A percentile compares a stretch with the other conserved stretches of the same genome.
phyloP scores from a whole-genome alignment of 2,329 filamentous ascomycete genomes.

The Sphaerulina musiva region DNA sequence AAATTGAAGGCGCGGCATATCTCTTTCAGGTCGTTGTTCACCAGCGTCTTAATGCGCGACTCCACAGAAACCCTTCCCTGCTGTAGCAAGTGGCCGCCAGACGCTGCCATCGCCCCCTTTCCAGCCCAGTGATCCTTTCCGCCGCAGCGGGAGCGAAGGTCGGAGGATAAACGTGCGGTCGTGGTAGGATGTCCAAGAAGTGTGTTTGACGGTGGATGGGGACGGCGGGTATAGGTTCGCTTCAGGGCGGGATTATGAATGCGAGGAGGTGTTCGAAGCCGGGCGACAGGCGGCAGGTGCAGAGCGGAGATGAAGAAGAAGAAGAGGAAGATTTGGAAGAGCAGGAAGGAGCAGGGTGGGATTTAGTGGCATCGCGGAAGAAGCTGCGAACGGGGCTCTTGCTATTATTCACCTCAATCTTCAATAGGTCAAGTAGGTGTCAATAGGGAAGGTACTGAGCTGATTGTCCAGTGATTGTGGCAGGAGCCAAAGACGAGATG shows the following conservation, averaged over 20 bases:
- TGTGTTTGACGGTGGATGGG: neutral
- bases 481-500: neutral
- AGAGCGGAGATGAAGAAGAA: too few relatives aligned
- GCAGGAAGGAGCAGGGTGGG: slow-evolving; percentile 4
- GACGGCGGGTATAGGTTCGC: neutral
- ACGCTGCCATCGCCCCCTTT: slow-evolving; percentile 24
- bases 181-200: neutral
- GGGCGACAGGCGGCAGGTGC: neutral
- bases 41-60: slow-evolving; percentile 44
- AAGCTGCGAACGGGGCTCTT: neutral
- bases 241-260: neutral
- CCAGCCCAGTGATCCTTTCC: neutral
- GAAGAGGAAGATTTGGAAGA: neutral
- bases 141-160: neutral
- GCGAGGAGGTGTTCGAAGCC: neutral
- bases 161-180: neutral
- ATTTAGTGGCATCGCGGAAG: slow-evolving; percentile 3
- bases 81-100: slow-evolving; percentile 37
- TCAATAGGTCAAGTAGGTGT: too few relatives aligned
- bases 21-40: slow-evolving; percentile 63
- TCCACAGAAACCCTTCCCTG: slow-evolving; percentile 30
- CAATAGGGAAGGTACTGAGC: too few relatives aligned
- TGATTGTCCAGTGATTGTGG: neutral
- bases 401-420: neutral
- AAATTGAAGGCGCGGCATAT: slow-evolving; percentile 71